These are phyloP conservation scores for Candida mesenterica DNA, from an alignment of 1,139 yeast genomes.

Conservation along the genomic window DNA sequence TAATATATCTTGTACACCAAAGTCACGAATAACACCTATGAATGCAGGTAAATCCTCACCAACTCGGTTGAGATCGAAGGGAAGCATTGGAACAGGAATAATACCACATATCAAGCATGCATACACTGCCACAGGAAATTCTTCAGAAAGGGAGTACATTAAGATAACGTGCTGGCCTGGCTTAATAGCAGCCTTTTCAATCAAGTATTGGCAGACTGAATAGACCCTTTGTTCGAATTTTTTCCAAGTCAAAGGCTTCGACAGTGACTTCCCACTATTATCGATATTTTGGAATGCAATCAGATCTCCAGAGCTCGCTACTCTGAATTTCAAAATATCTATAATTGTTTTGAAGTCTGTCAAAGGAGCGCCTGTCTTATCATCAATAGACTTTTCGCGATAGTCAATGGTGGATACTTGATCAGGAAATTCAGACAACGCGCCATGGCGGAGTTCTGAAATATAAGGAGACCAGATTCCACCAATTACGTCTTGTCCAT, in stretches of 20 bases:
- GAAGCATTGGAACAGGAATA: slow-evolving; percentile 76
- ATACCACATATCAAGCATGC: slow-evolving; percentile 87
- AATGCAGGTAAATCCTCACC: slow-evolving; percentile 77
- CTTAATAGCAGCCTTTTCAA: slow-evolving; percentile 51
- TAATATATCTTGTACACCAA: slow-evolving; percentile 67
- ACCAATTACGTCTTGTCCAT: slow-evolving; percentile 76
- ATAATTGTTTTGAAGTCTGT: slow-evolving; percentile 71
- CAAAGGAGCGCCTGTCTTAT: slow-evolving; percentile 69
- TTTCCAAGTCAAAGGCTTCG: slow-evolving; percentile 73
- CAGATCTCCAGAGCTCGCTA: slow-evolving; percentile 72
- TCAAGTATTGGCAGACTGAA: slow-evolving; percentile 60
- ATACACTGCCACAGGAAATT: slow-evolving; percentile 75
- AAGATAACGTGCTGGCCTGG: slow-evolving; percentile 75
- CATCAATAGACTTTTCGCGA: slow-evolving; percentile 72
- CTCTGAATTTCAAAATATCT: slow-evolving; percentile 78
- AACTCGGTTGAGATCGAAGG: slow-evolving; percentile 65
- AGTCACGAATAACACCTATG: slow-evolving; percentile 64
- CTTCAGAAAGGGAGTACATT: slow-evolving; percentile 87
- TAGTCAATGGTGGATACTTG: slow-evolving; percentile 78
- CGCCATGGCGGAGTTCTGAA: slow-evolving; percentile 54
- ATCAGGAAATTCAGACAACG: slow-evolving; percentile 39
- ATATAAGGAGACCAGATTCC: slow-evolving; percentile 84
- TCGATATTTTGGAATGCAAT: slow-evolving; percentile 74
- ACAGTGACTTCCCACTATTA: slow-evolving; percentile 47
- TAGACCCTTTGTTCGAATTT: slow-evolving; percentile 77